A percentile compares a stretch with the other conserved stretches of the same genome.
phyloP scores from a whole-genome alignment of 148 eudicot genomes.

The Fagopyrum tataricum region DNA sequence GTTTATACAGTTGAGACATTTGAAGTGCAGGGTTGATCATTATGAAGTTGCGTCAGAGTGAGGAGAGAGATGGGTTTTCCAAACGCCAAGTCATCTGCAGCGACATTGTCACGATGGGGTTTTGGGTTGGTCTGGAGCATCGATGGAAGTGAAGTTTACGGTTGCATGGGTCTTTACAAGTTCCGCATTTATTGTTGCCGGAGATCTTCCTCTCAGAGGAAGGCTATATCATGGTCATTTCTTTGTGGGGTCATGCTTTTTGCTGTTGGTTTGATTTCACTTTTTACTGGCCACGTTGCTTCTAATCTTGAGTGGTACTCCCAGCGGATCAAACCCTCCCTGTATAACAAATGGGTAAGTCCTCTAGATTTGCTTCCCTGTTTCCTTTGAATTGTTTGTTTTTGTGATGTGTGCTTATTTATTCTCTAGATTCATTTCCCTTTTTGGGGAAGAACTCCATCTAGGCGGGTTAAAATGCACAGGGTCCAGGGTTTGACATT shows the following conservation, averaged over 20 bases:
- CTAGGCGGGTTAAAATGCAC: not conserved
- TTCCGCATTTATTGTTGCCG: conserved; percentile 26
- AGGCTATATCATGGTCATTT: conserved; percentile 56
- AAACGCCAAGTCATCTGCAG: conserved; percentile 5
- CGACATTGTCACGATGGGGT: conserved; percentile 9
- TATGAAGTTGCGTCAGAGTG: not conserved
- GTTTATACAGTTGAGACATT: not conserved
- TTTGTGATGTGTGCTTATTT: not conserved
- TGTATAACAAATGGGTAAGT: conserved; percentile 47
- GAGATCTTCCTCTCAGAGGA: conserved; percentile 30
- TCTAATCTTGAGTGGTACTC: conserved; percentile 95
- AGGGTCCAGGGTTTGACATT: not conserved
- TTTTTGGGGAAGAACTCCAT: not conserved
- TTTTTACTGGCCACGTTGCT: conserved; percentile 87
- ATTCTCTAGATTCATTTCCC: not conserved
- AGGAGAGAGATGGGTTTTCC: not conserved
- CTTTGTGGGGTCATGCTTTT: conserved; percentile 83
- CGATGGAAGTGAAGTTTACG: conserved; percentile 2
- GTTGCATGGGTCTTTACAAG: conserved; percentile 11
- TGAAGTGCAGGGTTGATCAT: conserved; percentile 2
- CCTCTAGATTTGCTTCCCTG: not conserved
- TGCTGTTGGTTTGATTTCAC: conserved; percentile 75
- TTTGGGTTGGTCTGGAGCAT: conserved; percentile 7
- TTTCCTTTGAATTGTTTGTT: not conserved
- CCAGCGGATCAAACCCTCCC: conserved; percentile 53